Conservation (phyloP, 139 green algal genomes). For the Picochlorum sp. region DNA sequence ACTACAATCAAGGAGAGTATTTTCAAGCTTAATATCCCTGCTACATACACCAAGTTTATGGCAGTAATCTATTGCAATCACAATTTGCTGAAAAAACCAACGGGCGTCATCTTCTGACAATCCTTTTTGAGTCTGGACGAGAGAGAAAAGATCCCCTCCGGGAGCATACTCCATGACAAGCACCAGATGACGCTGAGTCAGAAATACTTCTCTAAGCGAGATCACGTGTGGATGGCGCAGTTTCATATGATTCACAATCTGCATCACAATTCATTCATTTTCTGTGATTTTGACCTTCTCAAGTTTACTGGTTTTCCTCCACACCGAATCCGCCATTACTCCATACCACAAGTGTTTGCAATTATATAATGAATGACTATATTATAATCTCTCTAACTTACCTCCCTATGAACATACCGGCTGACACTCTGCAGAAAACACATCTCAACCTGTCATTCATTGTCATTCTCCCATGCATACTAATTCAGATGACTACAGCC, state of each 20-base stretch:
- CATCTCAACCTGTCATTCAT: too few relatives aligned
- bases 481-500: too few relatives aligned
- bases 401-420: conserved; percentile 1
- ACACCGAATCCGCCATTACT: too few relatives aligned
- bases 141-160: conserved; percentile 59
- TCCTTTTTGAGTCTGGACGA: conserved; percentile 64
- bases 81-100: conserved; percentile 99
- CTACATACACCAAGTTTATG: conserved; percentile 74
- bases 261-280: conserved; percentile 91
- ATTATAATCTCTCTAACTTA: too few relatives aligned
- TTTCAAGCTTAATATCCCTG: conserved; percentile 94
- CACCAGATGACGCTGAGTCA: conserved; percentile 48
- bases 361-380: too few relatives aligned
- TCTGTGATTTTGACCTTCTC: conserved; percentile 79
- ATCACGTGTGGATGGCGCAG: conserved; percentile 95
- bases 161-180: conserved; percentile 77
- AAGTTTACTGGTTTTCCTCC: too few relatives aligned
- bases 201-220: conserved; percentile 73
- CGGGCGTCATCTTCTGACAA: conserved; percentile 88
- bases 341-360: too few relatives aligned
- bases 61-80: conserved; percentile 90
- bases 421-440: neutral
- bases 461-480: too few relatives aligned
- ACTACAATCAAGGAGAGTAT: conserved; percentile 82
- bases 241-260: conserved; percentile 92